Conservation (phyloP, 2,329 filamentous ascomycete genomes). For the Alternaria conjuncta region DNA sequence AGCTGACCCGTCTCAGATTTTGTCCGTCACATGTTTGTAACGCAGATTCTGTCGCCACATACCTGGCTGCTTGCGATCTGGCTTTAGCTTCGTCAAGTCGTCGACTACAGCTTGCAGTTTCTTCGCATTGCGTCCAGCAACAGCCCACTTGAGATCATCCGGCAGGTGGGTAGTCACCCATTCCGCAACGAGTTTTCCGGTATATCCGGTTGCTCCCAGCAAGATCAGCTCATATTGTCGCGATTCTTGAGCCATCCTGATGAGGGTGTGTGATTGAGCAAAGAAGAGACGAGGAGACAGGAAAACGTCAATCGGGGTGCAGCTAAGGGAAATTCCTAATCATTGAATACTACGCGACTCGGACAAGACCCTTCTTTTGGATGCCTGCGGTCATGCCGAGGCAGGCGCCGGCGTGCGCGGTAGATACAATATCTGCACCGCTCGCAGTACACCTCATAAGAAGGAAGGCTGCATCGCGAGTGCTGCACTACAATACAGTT, state of each 20-base stretch:
- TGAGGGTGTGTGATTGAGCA: slow-evolving; percentile 1
- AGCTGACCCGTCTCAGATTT: background rate
- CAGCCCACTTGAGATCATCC: slow-evolving; percentile 82
- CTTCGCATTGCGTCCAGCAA: slow-evolving; percentile 78
- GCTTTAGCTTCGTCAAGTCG: slow-evolving; percentile 70
- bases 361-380: slow-evolving; percentile 32
- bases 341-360: slow-evolving; percentile 16
- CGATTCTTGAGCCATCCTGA: slow-evolving; percentile 33
- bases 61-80: slow-evolving; percentile 75
- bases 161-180: slow-evolving; percentile 75
- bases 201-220: slow-evolving; percentile 79
- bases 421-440: background rate
- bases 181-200: slow-evolving; percentile 76
- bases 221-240: slow-evolving; percentile 70
- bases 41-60: slow-evolving; percentile 25
- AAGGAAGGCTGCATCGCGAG: background rate
- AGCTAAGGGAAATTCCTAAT: slow-evolving; percentile 14
- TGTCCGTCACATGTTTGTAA: background rate
- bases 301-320: background rate
- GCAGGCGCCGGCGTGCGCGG: slow-evolving; percentile 11
- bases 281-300: slow-evolving; percentile 10
- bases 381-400: slow-evolving; percentile 24
- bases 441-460: background rate
- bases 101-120: slow-evolving; percentile 75
- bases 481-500: background rate